Evolutionary conservation across 306 rosid species (phyloP), one percentile per base, ranked within the genome.

Genomic region (Psophocarpus tetragonolobus): DNA sequence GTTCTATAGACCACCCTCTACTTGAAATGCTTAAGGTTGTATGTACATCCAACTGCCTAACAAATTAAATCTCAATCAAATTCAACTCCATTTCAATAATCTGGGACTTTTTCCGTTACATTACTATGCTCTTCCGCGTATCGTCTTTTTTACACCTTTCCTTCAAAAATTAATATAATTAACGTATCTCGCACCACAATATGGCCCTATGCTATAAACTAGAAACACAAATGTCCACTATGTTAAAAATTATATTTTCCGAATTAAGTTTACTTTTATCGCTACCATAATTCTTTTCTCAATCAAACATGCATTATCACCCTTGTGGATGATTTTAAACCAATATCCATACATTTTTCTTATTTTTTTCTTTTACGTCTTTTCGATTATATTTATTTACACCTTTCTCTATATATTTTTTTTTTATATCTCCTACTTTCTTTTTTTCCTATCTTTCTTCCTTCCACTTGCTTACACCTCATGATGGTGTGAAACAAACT

Each of bases 21-120:
- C 39, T 53, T 77, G 15, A 69, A 68, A 75, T 62, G 82, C 23
- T 11, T 8, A 35, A 33, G 42, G 65, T 24, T 68, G 38, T 70
- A 21, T 82, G 71, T 70, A 70, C 54, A 71, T 71, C 74, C 69
- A 36, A 54, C 45, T 68, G 69, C 57, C 51, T 62, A 53, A 32
- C 78, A 29, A 27, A 12, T 48, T 74, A 29, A 27, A 12, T 48
- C 48, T 57, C 24, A 32, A 7, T 81, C 65, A 61, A 81, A 45
- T 45, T 32, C 58, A 32, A 32, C 15, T 48, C 42, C 35, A 63
- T 60, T 69, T 68, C 35, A 67, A 66, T 74, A 81, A 63, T 41
- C 41, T 41, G 8, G 5, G 26, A 54, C 11, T 66, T 18, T 21
- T 42, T 70, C 45, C 27, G 21, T 67, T 66, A n/a, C 33, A 54